Evolutionary conservation across 2,329 filamentous ascomycete species (phyloP).

Genomic region (Penicillium sp.): DNA sequence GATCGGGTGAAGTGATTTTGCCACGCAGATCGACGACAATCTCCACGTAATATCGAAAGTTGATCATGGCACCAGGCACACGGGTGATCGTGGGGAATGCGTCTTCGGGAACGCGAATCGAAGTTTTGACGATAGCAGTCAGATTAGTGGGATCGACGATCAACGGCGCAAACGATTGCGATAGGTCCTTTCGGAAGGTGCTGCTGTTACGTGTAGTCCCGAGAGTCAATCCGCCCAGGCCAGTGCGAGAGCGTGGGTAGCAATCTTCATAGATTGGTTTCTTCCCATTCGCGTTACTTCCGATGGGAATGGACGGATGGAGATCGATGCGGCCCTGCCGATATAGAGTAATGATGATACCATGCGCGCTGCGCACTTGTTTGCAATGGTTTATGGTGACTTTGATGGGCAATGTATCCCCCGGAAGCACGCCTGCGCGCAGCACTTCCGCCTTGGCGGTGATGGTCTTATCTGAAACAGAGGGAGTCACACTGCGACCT

Average conservation of each 20-base stretch:
- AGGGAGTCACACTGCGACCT: slow-evolving; percentile 51
- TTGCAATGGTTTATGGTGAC: slow-evolving; percentile 87
- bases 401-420: slow-evolving; percentile 77
- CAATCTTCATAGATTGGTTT: slow-evolving; percentile 76
- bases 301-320: slow-evolving; percentile 61
- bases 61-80: slow-evolving; percentile 91
- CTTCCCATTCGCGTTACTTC: slow-evolving; percentile 63
- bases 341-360: slow-evolving; percentile 89
- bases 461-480: slow-evolving; percentile 72
- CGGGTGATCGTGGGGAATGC: slow-evolving; percentile 87
- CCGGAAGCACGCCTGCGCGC: slow-evolving; percentile 80
- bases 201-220: slow-evolving; percentile 84
- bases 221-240: slow-evolving; percentile 80
- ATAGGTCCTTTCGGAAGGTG: slow-evolving; percentile 92
- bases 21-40: slow-evolving; percentile 91
- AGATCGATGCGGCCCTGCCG: slow-evolving; percentile 89
- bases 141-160: slow-evolving; percentile 81
- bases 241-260: slow-evolving; percentile 83
- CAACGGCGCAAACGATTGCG: slow-evolving; percentile 83
- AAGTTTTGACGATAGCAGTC: slow-evolving; percentile 76
- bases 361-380: slow-evolving; percentile 83
- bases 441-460: slow-evolving; percentile 81
- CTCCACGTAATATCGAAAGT: slow-evolving; percentile 91
- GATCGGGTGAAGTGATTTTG: slow-evolving; percentile 74
- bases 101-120: slow-evolving; percentile 83